These are phyloP conservation scores for Annulohypoxylon stygium DNA, from an alignment of 495 filamentous ascomycete genomes.

Conservation along the genomic window DNA sequence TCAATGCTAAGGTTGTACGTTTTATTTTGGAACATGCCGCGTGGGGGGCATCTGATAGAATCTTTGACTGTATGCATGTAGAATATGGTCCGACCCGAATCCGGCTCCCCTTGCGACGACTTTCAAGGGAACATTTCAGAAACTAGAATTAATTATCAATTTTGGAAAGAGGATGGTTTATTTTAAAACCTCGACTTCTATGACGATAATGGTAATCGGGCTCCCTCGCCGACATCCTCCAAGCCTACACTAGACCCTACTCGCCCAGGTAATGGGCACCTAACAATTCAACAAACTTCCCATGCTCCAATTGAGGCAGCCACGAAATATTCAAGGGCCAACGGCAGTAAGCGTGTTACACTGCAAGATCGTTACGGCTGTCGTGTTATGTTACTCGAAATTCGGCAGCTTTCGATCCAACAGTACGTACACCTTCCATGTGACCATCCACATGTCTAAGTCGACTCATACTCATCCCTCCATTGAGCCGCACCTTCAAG, in stretches of 20 bases:
- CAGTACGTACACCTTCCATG: slow-evolving; percentile 18
- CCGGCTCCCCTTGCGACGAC: not conserved
- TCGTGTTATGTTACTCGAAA: slow-evolving; percentile 26
- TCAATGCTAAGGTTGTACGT: slow-evolving; percentile 21
- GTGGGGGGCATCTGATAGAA: not conserved
- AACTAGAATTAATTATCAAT: not conserved
- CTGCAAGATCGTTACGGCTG: slow-evolving; percentile 20
- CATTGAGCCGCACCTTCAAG: slow-evolving; percentile 37
- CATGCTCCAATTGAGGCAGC: not conserved
- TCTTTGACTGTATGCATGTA: not conserved
- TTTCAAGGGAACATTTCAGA: not conserved
- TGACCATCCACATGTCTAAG: slow-evolving; percentile 9
- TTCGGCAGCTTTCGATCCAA: slow-evolving; percentile 17
- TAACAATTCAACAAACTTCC: slow-evolving; percentile 1
- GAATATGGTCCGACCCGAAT: not conserved
- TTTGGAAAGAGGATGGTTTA: not conserved
- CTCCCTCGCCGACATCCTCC: not conserved
- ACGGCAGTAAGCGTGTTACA: not conserved
- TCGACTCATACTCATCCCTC: slow-evolving; percentile 1
- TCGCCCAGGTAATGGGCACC: not conserved
- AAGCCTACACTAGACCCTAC: not conserved
- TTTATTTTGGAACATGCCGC: slow-evolving; percentile 3
- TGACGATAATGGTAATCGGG: not conserved
- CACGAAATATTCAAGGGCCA: not conserved
- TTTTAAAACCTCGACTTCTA: not conserved